Conservation (phyloP, 495 filamentous ascomycete genomes). For the Ascodesmis nigricans region DNA sequence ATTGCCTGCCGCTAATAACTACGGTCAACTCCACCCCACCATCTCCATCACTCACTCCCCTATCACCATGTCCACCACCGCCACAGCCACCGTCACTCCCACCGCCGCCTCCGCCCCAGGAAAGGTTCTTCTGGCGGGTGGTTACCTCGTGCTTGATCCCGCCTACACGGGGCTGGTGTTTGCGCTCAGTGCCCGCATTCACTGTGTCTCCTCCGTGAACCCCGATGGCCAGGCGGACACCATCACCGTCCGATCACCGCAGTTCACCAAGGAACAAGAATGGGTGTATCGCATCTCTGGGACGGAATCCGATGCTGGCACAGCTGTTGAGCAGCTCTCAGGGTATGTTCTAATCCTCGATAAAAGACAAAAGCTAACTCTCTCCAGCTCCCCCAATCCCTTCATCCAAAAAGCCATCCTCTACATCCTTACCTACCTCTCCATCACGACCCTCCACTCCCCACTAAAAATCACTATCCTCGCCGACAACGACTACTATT, state of each 20-base stretch:
- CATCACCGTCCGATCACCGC: slow-evolving; percentile 56
- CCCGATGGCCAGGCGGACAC: slow-evolving; percentile 24
- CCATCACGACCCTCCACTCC: slow-evolving; percentile 30
- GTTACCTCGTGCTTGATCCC: slow-evolving; percentile 83
- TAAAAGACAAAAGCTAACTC: slow-evolving; percentile 21
- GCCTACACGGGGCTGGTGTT: slow-evolving; percentile 77
- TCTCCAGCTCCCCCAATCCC: slow-evolving; percentile 30
- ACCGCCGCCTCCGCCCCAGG: slow-evolving; percentile 71
- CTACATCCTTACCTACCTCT: slow-evolving; percentile 70
- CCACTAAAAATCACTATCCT: slow-evolving; percentile 52
- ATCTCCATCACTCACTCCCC: no score
- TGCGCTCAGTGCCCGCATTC: slow-evolving; percentile 81
- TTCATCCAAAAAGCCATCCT: slow-evolving; percentile 80
- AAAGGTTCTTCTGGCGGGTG: slow-evolving; percentile 85
- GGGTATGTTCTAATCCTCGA: slow-evolving; percentile 34
- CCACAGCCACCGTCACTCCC: slow-evolving; percentile 5
- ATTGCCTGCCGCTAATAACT: no score
- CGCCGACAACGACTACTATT: slow-evolving; percentile 94
- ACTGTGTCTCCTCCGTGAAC: slow-evolving; percentile 47
- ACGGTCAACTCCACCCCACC: no score
- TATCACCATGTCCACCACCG: no score
- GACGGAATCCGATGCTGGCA: slow-evolving; percentile 39
- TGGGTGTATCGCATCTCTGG: slow-evolving; percentile 68
- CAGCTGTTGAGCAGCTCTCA: slow-evolving; percentile 47
- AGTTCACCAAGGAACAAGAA: slow-evolving; percentile 62